These are phyloP conservation scores for Dillenia suffruticosa DNA, from an alignment of 164 flowering plant species.

Conservation along the genomic window DNA sequence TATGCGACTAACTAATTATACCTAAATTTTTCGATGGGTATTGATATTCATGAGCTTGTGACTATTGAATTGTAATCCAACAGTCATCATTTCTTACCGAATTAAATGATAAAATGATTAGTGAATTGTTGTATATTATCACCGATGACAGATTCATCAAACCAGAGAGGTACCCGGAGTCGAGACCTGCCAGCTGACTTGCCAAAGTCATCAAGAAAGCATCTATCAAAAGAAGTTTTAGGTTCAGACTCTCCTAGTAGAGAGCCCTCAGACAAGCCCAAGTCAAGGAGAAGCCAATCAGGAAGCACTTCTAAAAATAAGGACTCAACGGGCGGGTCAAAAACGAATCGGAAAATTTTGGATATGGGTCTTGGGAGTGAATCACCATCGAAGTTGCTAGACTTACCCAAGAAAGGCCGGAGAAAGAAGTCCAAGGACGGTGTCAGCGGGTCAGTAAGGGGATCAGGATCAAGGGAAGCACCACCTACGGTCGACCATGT, in stretches of 20 bases:
- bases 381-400: slow-evolving; percentile 16
- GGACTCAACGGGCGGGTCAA: background rate
- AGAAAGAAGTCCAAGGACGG: slow-evolving; percentile 47
- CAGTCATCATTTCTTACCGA: too few species aligned
- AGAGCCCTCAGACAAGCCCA: slow-evolving; percentile 21
- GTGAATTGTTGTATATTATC: too few species aligned
- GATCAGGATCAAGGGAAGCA: too few species aligned
- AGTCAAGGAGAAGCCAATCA: slow-evolving; percentile 16
- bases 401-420: slow-evolving; percentile 33
- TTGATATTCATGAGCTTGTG: too few species aligned
- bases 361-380: slow-evolving; percentile 13
- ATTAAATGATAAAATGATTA: too few species aligned
- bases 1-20: too few species aligned
- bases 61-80: too few species aligned
- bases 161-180: too few species aligned
- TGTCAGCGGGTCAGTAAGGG: background rate
- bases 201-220: slow-evolving; percentile 34
- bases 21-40: too few species aligned
- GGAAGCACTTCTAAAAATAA: too few species aligned
- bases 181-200: background rate
- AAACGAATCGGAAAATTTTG: slow-evolving; percentile 6
- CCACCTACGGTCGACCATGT: too few species aligned
- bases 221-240: background rate
- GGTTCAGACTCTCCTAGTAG: slow-evolving; percentile 16
- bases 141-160: too few species aligned